Base-by-base conservation (phyloP, 805 yeast species). In the Cyberlindnera euphorbiiphila region DNA sequence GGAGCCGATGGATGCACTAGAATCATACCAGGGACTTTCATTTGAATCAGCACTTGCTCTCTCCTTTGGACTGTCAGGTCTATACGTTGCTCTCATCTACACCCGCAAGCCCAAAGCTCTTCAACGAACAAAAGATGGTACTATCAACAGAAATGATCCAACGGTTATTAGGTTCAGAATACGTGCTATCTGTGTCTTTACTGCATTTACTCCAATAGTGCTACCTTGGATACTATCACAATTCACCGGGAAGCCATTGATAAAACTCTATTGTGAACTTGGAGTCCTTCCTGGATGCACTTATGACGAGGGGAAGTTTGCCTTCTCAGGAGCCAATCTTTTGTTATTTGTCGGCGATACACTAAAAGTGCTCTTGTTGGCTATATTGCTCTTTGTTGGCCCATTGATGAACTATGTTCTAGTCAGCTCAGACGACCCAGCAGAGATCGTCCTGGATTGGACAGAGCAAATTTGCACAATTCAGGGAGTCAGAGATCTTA, bases 401-500 rank as follows among this genome's bases (percentile, higher is more conserved):
- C 80, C 81, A 2, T 43, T 74, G 4, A 34, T 62, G 7, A 66
- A 71, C 25, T 55, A 58, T 28, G 9, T 67, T 11, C 31, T 56
- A 11, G 43, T 59, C 18, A 52, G 53, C 21, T 22, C 50, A 19
- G 53, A 51, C 6, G 15, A 29, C 6, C 37, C 39, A 1, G 10
- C 18, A 5, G 33, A 33, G 13, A 34, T 46, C 1, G 6, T 46
- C 6, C 16, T 17, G 0, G 66, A 59, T 20, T 39, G 61, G 13
- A 6, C 5, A 2, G 42, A 47, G 2, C 54, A 47, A 17, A 49
- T 63, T 16, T 11, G 25, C 8, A 57, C 62, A 7, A 41, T 73
- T 4, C 56, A 59, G 18, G 76, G 78, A 1, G 23, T 76, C 17
- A 59, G 93, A 41, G 78, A 81, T 53, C 66, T 75, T 32, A 38